Percentiles rank a stretch among this genome's conserved stretches.
Conservation (phyloP, 495 filamentous ascomycete genomes). For the Aspergillus cavernicola region DNA sequence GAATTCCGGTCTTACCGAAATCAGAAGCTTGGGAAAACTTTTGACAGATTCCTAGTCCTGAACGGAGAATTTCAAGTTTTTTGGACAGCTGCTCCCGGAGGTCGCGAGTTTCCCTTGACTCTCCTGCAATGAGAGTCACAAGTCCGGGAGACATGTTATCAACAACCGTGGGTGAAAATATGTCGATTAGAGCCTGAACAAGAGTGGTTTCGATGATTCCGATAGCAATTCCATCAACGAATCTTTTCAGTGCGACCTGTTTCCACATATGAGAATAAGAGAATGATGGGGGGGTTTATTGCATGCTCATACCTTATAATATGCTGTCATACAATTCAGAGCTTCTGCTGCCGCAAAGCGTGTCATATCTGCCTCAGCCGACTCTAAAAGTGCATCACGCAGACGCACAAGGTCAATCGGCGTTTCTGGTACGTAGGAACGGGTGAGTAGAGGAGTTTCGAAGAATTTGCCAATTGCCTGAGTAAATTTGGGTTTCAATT, state of each 20-base stretch:
- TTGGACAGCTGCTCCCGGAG: conserved; percentile 9
- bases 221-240: conserved; percentile 56
- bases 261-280: too few relatives aligned
- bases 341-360: conserved; percentile 25
- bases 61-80: conserved; percentile 4
- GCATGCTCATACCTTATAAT: conserved; percentile 27
- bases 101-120: conserved; percentile 2
- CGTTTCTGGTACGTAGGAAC: conserved; percentile 2
- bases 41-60: conserved; percentile 2
- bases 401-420: conserved; percentile 16
- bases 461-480: conserved; percentile 21
- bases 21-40: too few relatives aligned
- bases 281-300: too few relatives aligned
- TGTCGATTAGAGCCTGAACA: conserved; percentile 21
- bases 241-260: conserved; percentile 59
- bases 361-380: conserved; percentile 20
- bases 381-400: conserved; percentile 10
- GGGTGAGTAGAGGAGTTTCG: conserved; percentile 2
- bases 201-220: conserved; percentile 54
- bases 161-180: conserved; percentile 5
- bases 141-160: conserved; percentile 4
- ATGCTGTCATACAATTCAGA: conserved; percentile 27
- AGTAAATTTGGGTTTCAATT: conserved; percentile 19
- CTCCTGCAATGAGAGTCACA: conserved; percentile 10
- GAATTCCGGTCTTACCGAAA: too few relatives aligned